A percentile compares a stretch with the other conserved stretches of the same genome.
phyloP scores from a whole-genome alignment of 768 basidiomycete genomes.

The Collybiopsis luxurians region DNA sequence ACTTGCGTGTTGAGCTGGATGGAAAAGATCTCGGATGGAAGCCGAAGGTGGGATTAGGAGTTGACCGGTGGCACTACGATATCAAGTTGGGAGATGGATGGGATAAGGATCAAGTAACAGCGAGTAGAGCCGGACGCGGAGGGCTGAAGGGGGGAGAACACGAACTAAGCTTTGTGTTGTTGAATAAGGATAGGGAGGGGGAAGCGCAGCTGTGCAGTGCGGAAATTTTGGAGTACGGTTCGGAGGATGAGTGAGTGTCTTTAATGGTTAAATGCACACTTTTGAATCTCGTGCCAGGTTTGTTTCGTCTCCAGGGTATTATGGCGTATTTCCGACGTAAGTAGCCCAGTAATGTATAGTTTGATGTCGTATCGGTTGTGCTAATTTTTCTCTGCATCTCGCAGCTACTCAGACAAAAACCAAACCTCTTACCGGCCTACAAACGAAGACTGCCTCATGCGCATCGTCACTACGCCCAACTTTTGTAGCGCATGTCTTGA shows the following conservation, averaged over 20 bases:
- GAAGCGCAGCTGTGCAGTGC: conserved; percentile 73
- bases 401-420: conserved; percentile 65
- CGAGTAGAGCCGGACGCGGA: background rate
- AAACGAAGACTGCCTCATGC: conserved; percentile 83
- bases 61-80: conserved; percentile 79
- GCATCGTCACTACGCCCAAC: conserved; percentile 61
- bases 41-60: conserved; percentile 51
- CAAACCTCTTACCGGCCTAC: conserved; percentile 75
- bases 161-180: conserved; percentile 54
- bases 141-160: conserved; percentile 51
- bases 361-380: background rate
- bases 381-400: background rate
- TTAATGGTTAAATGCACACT: background rate
- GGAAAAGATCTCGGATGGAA: conserved; percentile 58
- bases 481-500: conserved; percentile 77
- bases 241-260: conserved; percentile 49
- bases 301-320: conserved; percentile 50
- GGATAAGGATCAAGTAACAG: conserved; percentile 38
- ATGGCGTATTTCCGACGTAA: conserved; percentile 74
- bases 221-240: conserved; percentile 72
- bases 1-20: conserved; percentile 61
- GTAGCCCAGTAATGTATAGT: conserved; percentile 19
- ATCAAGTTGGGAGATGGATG: conserved; percentile 41
- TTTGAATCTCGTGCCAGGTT: conserved; percentile 54
- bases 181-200: conserved; percentile 45